Evolutionary conservation across 345 rosid species (phyloP).

Genomic region (Chamaenerion angustifolium): DNA sequence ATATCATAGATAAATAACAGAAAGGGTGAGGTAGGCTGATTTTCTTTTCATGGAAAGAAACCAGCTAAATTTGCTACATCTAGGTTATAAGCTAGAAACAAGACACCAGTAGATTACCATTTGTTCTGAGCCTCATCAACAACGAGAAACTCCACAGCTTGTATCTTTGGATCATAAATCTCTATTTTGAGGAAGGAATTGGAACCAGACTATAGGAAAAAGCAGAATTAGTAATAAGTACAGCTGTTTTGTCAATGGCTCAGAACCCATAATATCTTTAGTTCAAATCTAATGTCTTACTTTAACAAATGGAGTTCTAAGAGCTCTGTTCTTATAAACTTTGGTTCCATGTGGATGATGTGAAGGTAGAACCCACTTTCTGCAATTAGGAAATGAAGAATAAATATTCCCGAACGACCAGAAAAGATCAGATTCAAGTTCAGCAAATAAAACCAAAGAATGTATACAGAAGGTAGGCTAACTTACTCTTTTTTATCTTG

Average conservation of each 20-base stretch:
- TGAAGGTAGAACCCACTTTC: conserved; percentile 89
- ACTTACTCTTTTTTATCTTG: conserved; percentile 59
- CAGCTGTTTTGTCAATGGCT: background rate
- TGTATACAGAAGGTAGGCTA: background rate
- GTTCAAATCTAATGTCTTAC: conserved; percentile 25
- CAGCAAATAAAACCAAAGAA: background rate
- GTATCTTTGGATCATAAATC: conserved; percentile 63
- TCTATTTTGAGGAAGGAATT: conserved; percentile 52
- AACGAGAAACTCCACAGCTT: conserved; percentile 85
- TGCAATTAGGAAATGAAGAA: conserved; percentile 14
- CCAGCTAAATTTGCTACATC: background rate
- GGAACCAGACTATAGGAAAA: conserved; percentile 44
- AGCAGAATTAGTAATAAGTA: background rate
- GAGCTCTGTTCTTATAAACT: conserved; percentile 80
- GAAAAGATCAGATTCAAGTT: background rate
- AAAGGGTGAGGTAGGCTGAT: background rate
- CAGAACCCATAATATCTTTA: background rate
- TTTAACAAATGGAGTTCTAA: conserved; percentile 74
- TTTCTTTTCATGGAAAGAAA: conserved; percentile 3
- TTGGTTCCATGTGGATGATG: conserved; percentile 60
- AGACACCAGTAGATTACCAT: conserved; percentile 37
- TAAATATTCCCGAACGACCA: background rate
- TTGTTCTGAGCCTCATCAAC: conserved; percentile 68
- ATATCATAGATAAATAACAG: conserved; percentile 27
- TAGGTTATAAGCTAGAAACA: conserved; percentile 5